These are phyloP conservation scores for Colletotrichum horii DNA, from an alignment of 2,329 filamentous ascomycete genomes.

Conservation along the genomic window DNA sequence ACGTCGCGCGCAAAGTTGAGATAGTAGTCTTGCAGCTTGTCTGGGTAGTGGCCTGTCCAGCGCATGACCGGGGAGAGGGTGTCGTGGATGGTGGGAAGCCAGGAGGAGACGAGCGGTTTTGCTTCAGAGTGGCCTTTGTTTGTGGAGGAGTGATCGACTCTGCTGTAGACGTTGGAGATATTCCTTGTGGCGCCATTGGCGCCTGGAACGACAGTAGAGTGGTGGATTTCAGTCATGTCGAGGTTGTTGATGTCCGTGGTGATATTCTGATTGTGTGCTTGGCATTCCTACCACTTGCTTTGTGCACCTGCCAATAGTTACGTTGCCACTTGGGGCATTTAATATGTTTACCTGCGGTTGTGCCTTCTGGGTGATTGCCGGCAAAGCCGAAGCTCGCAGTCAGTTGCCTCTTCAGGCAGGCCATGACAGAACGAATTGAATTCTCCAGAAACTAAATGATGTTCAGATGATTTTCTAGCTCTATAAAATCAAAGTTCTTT, in stretches of 20 bases:
- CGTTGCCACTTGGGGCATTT: neutral
- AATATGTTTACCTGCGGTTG: neutral
- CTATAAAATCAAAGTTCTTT: neutral
- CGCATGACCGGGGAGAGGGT: neutral
- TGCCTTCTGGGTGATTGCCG: neutral
- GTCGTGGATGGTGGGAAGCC: neutral
- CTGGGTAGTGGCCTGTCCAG: neutral
- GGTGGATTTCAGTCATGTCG: neutral
- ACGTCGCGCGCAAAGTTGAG: neutral
- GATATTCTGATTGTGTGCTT: neutral
- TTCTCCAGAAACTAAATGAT: too few relatives aligned
- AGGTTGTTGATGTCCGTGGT: neutral
- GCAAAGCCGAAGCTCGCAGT: neutral
- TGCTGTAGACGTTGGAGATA: neutral
- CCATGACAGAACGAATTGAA: neutral
- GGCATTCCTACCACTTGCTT: neutral
- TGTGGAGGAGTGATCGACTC: neutral
- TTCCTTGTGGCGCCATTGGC: neutral
- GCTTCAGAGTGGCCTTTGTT: neutral
- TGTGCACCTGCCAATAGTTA: too few relatives aligned
- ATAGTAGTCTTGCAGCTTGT: neutral
- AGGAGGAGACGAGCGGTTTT: neutral
- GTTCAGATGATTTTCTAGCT: neutral
- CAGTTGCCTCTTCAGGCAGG: neutral
- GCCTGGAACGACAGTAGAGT: neutral